Conservation (phyloP, 805 yeast genomes). For the Candida namnaoensis region DNA sequence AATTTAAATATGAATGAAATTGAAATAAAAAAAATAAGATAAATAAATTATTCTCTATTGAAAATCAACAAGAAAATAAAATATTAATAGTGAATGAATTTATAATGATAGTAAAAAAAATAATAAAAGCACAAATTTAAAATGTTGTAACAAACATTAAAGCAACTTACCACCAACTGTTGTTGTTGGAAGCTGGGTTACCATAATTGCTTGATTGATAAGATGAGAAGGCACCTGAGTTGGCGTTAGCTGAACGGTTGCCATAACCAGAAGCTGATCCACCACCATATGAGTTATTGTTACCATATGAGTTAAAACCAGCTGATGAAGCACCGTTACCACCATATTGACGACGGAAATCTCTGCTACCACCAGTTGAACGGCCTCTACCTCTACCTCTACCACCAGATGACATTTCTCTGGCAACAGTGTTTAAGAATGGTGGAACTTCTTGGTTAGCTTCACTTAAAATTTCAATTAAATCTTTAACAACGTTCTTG, state of each 20-base stretch:
- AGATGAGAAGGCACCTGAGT: conserved; percentile 3
- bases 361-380: conserved; percentile 35
- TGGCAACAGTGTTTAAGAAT: conserved; percentile 70
- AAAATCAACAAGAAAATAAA: neutral
- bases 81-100: no score
- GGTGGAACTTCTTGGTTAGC: conserved; percentile 97
- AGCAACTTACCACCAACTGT: conserved; percentile 8
- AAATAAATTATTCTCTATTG: neutral
- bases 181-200: conserved; percentile 14
- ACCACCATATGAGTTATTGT: conserved; percentile 3
- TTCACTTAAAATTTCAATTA: conserved; percentile 80
- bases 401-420: conserved; percentile 61
- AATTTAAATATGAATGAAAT: neutral
- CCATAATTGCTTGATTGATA: conserved; percentile 9
- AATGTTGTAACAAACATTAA: neutral
- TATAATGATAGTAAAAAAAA: neutral
- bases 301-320: conserved; percentile 7
- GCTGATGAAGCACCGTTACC: conserved; percentile 11
- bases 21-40: neutral
- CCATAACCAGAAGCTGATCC: conserved; percentile 1
- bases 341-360: conserved; percentile 37
- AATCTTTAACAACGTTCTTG: conserved; percentile 79
- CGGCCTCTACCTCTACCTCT: conserved; percentile 45
- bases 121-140: neutral
- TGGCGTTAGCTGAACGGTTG: neutral